Conservation (phyloP, 345 rosid species). For the Punica granatum region DNA sequence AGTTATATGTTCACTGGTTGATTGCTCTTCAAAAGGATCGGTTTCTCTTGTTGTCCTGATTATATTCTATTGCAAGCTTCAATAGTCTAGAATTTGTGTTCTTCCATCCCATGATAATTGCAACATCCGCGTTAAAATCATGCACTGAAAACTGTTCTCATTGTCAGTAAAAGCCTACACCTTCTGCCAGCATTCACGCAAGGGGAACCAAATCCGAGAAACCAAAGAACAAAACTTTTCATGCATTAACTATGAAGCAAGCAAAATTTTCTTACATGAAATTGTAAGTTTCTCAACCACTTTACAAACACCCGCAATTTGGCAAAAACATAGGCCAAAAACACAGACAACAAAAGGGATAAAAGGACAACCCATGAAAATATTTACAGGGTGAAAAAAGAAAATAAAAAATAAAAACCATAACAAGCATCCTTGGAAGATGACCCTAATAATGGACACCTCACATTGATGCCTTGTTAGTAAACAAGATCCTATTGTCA, state of each 20-base stretch:
- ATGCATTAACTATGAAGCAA: neutral
- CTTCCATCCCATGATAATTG: too few relatives aligned
- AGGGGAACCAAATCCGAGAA: neutral
- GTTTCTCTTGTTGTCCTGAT: neutral
- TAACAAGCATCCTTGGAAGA: slow-evolving; percentile 17
- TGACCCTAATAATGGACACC: slow-evolving; percentile 33
- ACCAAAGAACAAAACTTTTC: neutral
- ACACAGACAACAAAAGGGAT: neutral
- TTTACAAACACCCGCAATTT: slow-evolving; percentile 3
- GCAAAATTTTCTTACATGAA: neutral
- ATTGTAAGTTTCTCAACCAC: neutral
- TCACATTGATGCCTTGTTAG: slow-evolving; percentile 10
- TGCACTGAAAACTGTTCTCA: too few relatives aligned
- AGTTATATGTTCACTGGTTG: neutral
- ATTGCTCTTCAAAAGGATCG: neutral
- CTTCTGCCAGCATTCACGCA: neutral
- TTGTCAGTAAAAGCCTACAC: neutral
- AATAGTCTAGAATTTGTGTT: too few relatives aligned
- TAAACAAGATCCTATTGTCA: neutral
- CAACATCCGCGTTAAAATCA: too few relatives aligned
- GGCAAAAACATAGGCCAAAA: neutral
- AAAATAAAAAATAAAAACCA: slow-evolving; percentile 8
- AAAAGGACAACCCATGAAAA: slow-evolving; percentile 4
- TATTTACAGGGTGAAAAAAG: slow-evolving; percentile 8
- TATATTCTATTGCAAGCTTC: neutral